These are phyloP conservation scores for Hsuehochloa calcarea DNA, from an alignment of 176 grass and related monocot genomes.

Conservation along the genomic window DNA sequence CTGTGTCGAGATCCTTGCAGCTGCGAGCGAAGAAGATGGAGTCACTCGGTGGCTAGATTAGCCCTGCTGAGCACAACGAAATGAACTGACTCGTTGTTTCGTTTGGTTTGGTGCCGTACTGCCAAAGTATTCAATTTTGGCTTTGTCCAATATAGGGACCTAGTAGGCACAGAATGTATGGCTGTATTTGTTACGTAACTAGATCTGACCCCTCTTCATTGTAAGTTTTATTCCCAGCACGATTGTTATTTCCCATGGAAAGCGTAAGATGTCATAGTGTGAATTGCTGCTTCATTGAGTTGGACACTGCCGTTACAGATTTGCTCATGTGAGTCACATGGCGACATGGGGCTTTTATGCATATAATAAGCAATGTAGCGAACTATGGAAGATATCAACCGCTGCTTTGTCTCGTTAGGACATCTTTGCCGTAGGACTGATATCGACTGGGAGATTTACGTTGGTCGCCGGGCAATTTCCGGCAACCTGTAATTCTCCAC, in stretches of 20 bases:
- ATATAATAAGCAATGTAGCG: background rate
- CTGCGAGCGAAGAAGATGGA: constrained; percentile 76
- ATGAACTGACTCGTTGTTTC: background rate
- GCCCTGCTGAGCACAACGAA: background rate
- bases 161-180: constrained; percentile 9
- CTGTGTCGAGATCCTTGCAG: constrained; percentile 74
- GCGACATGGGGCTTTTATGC: background rate
- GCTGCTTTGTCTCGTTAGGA: background rate
- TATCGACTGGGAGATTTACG: too few relatives aligned
- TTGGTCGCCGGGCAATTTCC: background rate
- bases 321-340: background rate
- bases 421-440: background rate
- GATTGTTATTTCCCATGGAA: background rate
- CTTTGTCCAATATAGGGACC: background rate
- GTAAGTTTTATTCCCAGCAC: constrained; percentile 3
- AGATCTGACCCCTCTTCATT: constrained; percentile 28
- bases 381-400: background rate
- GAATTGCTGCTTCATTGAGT: too few relatives aligned
- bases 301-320: background rate
- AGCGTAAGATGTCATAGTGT: background rate
- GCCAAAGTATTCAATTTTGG: constrained; percentile 2
- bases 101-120: constrained; percentile 9
- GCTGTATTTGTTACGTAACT: background rate
- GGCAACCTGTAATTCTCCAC: background rate
- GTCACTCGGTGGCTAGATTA: constrained; percentile 75